Evolutionary conservation across 2,329 filamentous ascomycete species (phyloP).

Genomic region (Clarireedia hainanense): DNA sequence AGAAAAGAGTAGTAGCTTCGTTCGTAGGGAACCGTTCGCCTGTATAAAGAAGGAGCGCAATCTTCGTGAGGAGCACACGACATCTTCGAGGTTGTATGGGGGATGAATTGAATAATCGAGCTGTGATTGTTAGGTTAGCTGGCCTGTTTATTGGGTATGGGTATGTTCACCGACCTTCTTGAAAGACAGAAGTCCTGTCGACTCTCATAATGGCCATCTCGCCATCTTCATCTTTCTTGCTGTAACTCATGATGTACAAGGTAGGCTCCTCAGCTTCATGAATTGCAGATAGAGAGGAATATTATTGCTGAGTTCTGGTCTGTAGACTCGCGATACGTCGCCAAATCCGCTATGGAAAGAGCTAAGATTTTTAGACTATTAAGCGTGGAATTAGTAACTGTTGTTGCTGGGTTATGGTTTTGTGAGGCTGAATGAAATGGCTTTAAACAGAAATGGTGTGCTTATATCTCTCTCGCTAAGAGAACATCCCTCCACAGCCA

Average conservation of each 20-base stretch:
- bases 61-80: conserved; percentile 94
- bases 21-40: conserved; percentile 95
- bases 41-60: conserved; percentile 90
- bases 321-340: conserved; percentile 23
- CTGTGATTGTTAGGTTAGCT: conserved; percentile 45
- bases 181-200: conserved; percentile 95
- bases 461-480: no score
- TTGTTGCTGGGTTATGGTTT: neutral
- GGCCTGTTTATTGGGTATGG: conserved; percentile 19
- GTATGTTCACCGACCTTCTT: conserved; percentile 67
- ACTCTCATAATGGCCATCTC: conserved; percentile 92
- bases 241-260: conserved; percentile 71
- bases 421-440: no score
- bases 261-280: conserved; percentile 30
- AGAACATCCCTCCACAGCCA: no score
- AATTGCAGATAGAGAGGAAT: conserved; percentile 22
- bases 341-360: conserved; percentile 19
- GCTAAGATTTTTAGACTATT: conserved; percentile 7
- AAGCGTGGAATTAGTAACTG: neutral
- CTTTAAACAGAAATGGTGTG: no score
- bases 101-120: conserved; percentile 94
- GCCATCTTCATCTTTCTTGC: conserved; percentile 98
- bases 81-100: conserved; percentile 96
- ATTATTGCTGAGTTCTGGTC: conserved; percentile 7
- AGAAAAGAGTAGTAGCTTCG: conserved; percentile 97